Conservation (phyloP, 78 protist species). For the Monosiga brevicollis region DNA sequence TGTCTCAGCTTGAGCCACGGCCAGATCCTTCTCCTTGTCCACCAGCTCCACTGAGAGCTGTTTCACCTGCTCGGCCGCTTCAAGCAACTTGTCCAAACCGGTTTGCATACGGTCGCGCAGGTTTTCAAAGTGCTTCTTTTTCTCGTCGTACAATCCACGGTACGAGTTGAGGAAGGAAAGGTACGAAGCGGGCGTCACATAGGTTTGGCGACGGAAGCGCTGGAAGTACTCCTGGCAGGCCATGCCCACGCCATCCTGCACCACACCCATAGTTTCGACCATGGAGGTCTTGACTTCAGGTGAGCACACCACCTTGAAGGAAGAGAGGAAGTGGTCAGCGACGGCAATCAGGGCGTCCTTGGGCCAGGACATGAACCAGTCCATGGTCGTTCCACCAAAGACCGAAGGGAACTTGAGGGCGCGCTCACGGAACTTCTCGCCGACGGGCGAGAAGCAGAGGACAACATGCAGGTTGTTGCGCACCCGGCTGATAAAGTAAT, state of each 20-base stretch:
- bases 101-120: constrained; percentile 44
- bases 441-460: constrained; percentile 85
- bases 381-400: constrained; percentile 56
- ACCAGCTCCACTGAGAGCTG: constrained; percentile 56
- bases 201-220: constrained; percentile 62
- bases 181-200: constrained; percentile 83
- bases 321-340: constrained; percentile 23
- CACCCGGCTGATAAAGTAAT: constrained; percentile 68
- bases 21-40: constrained; percentile 57
- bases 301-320: constrained; percentile 51
- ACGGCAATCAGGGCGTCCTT: constrained; percentile 68
- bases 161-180: constrained; percentile 65
- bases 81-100: constrained; percentile 68
- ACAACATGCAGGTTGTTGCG: constrained; percentile 67
- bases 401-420: constrained; percentile 76
- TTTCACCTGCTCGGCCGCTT: constrained; percentile 59
- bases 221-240: constrained; percentile 56
- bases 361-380: constrained; percentile 88
- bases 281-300: constrained; percentile 20
- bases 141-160: constrained; percentile 46
- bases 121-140: constrained; percentile 35
- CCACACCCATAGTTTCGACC: constrained; percentile 45
- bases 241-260: constrained; percentile 44
- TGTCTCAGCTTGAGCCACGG: constrained; percentile 41
- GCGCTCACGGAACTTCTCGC: constrained; percentile 69